Evolutionary conservation across 2,329 filamentous ascomycete genomes (phyloP).

Genomic region (Parastagonospora avenae): DNA sequence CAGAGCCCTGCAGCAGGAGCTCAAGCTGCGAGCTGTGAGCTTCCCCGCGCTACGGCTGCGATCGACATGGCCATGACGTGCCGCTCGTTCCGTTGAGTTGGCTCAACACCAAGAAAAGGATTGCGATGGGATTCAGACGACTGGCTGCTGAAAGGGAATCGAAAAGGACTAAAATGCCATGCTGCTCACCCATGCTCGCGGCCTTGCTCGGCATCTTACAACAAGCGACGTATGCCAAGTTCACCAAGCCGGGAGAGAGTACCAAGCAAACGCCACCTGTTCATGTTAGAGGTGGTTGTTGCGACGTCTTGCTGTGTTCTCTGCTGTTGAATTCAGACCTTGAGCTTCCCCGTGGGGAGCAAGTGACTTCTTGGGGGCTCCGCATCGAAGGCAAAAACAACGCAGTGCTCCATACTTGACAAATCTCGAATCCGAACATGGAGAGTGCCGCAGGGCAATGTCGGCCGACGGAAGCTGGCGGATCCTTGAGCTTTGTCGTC

Average conservation of each 20-base stretch:
- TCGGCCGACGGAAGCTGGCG: background rate
- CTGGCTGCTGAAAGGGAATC: no score
- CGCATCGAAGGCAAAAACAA: no score
- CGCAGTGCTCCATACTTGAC: no score
- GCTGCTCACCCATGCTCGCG: no score
- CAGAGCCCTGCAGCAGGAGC: background rate
- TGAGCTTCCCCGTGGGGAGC: no score
- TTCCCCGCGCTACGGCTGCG: background rate
- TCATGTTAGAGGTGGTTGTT: background rate
- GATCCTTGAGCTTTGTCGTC: background rate
- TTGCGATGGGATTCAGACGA: no score
- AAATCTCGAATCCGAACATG: no score
- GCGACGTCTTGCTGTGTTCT: background rate
- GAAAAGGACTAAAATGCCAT: no score
- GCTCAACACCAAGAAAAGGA: no score
- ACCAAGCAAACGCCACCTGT: background rate
- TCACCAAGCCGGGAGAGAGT: background rate
- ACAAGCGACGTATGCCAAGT: no score
- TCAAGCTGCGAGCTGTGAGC: background rate
- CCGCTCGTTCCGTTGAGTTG: background rate
- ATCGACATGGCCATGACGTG: background rate
- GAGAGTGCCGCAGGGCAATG: background rate
- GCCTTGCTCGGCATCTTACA: no score
- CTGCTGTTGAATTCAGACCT: background rate
- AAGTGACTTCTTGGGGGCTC: no score